Percentiles rank a stretch among this genome's conserved stretches.
Evolutionary conservation across 2,329 filamentous ascomycete species (phyloP).

Genomic region (Magnaporthiopsis rhizophila): DNA sequence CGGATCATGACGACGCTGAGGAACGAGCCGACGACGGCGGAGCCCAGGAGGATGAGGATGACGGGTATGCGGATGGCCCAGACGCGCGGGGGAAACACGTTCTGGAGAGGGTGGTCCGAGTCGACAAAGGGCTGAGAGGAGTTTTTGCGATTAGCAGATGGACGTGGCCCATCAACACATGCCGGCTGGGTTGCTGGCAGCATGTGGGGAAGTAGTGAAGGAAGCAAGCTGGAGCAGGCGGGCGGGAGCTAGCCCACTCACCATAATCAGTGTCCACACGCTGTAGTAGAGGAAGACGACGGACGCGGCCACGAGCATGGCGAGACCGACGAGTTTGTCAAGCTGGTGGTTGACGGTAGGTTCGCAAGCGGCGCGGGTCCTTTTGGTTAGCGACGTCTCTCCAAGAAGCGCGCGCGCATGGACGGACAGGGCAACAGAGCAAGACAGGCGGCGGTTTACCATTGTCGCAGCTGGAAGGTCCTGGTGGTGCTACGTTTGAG

Average conservation of each 20-base stretch:
- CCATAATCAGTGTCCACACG: conserved; percentile 96
- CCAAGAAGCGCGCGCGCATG: not conserved
- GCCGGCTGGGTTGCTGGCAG: not conserved
- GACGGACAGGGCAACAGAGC: not conserved
- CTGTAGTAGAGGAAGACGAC: conserved; percentile 80
- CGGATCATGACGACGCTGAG: conserved; percentile 96
- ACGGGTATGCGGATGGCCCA: conserved; percentile 99
- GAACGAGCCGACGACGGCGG: conserved; percentile 92
- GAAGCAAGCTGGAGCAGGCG: not conserved
- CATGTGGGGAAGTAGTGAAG: not conserved
- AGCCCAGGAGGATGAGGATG: conserved; percentile 86
- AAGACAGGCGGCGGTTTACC: conserved; percentile 1
- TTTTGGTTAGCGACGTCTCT: conserved; percentile 8
- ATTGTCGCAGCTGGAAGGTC: not conserved
- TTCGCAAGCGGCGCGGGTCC: not conserved
- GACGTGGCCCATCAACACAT: not conserved
- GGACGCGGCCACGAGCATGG: conserved; percentile 59
- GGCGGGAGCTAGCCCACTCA: conserved; percentile 32
- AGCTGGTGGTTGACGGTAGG: conserved; percentile 47
- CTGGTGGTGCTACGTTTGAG: not conserved
- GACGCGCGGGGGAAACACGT: conserved; percentile 91
- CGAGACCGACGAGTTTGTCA: conserved; percentile 69
- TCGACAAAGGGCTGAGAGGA: conserved; percentile 83
- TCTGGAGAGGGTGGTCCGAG: conserved; percentile 83
- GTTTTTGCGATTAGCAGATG: conserved; percentile 3